Percentiles rank a stretch among this genome's conserved stretches.
Evolutionary conservation across 257 asterid species (phyloP).

Genomic region (Solanum sejunctum): DNA sequence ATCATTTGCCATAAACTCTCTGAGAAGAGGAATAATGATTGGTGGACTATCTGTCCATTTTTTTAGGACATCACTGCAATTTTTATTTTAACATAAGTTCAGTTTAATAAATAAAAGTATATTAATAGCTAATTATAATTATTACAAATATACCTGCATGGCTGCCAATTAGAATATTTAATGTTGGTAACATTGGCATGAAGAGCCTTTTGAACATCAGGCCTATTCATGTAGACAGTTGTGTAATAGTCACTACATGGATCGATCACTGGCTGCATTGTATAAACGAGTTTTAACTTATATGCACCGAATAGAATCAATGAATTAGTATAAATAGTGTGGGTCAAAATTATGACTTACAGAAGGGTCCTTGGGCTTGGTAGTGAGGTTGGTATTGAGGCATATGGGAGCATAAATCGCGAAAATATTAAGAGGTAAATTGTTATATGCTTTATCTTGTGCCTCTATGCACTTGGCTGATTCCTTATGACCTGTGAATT

Average conservation of each 20-base stretch:
- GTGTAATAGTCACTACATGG: slow-evolving; percentile 66
- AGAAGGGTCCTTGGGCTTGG: slow-evolving; percentile 31
- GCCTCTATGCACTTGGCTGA: slow-evolving; percentile 20
- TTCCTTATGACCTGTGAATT: slow-evolving; percentile 23
- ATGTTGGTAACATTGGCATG: slow-evolving; percentile 75
- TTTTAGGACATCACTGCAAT: slow-evolving; percentile 34
- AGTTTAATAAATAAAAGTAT: neutral
- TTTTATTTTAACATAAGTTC: neutral
- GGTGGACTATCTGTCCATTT: slow-evolving; percentile 46
- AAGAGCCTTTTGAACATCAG: slow-evolving; percentile 68
- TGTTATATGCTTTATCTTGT: too few relatives aligned
- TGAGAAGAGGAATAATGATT: slow-evolving; percentile 46
- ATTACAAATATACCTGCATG: slow-evolving; percentile 41
- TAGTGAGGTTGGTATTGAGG: slow-evolving; percentile 26
- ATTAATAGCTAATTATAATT: neutral
- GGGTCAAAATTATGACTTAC: slow-evolving; percentile 9
- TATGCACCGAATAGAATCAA: too few relatives aligned
- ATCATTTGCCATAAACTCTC: slow-evolving; percentile 41
- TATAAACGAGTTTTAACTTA: too few relatives aligned
- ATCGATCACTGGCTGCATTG: slow-evolving; percentile 34
- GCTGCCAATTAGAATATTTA: slow-evolving; percentile 35
- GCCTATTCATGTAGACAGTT: slow-evolving; percentile 42
- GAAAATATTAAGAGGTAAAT: slow-evolving; percentile 28
- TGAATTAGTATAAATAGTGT: too few relatives aligned
- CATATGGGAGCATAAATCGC: slow-evolving; percentile 71